Evolutionary conservation across 2,329 filamentous ascomycete species (phyloP), one percentile per base, ranked within the genome.

Genomic region (Colletotrichum godetiae): DNA sequence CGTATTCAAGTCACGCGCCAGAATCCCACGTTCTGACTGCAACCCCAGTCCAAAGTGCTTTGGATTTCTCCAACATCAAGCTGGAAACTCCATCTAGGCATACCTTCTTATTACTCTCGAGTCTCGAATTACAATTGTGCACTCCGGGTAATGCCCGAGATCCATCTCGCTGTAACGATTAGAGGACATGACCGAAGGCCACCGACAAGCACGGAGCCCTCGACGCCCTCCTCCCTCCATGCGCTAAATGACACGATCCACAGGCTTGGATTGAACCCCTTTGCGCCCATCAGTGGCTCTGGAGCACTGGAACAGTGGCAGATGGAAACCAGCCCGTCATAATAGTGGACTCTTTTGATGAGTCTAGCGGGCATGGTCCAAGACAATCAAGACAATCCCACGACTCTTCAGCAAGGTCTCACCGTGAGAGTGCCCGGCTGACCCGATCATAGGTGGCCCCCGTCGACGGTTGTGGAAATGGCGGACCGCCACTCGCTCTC

Each of bases 401-500:
- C 35, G 33, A 57, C 22, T 59, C 46, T 60, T 57, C 67, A 73
- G 70, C 66, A 70, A 35, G 66, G 59, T 35, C 66, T 29, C 59
- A 55, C 70, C 70, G 67, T 73, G 66, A 55, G 33, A 56, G 66
- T 56, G 67, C n/a, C 69, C 70, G 67, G 70, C 67, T 73, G 70
- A 70, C 70, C 70, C 60, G 70, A 59, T 56, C 66, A 64, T 31
- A 22, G 42, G 42, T 49, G 65, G 57, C 35, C 56, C 19, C 52
- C 37, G n/a, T 37, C 24, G 27, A 35, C 42, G 13, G 24, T 31
- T 24, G 68, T 42, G 46, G 35, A 37, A 22, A 61, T 52, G 42
- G 68, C 56, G 52, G 62, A 58, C 55, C 29, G 33, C 59, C 46
- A 27, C 37, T n/a, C 27, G 53, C 15, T 31, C 3, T 31, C 27